phyloP scores from a whole-genome alignment of 164 flowering plant species.

The Santalum album region DNA sequence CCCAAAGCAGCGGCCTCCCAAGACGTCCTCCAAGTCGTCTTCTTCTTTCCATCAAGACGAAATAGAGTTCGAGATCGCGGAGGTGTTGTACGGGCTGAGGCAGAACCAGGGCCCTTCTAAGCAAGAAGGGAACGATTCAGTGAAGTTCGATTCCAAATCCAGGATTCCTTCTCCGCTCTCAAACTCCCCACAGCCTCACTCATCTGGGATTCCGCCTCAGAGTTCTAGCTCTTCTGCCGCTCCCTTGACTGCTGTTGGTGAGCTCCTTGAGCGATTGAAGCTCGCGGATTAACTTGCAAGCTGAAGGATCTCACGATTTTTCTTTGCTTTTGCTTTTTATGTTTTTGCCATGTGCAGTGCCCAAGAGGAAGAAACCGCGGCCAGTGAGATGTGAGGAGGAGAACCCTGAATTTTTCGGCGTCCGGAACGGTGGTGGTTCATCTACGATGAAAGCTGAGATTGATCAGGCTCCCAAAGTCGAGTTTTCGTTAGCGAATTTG shows the following conservation, averaged over 20 bases:
- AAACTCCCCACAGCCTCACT: conserved; percentile 24
- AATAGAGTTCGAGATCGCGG: conserved; percentile 93
- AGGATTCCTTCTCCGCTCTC: conserved; percentile 67
- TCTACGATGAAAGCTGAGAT: conserved; percentile 28
- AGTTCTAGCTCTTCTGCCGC: conserved; percentile 35
- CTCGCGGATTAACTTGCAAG: background rate
- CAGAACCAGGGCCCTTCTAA: conserved; percentile 61
- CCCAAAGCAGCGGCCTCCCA: conserved; percentile 52
- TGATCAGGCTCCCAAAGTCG: conserved; percentile 40
- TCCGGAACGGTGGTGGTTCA: conserved; percentile 23
- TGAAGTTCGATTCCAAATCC: conserved; percentile 41
- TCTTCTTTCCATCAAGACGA: conserved; percentile 65
- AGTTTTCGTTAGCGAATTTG: conserved; percentile 31
- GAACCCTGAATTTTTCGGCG: conserved; percentile 12
- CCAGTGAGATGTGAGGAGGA: conserved; percentile 58
- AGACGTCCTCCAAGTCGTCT: conserved; percentile 39
- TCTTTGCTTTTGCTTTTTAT: background rate
- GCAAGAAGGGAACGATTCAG: conserved; percentile 35
- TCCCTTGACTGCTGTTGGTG: conserved; percentile 46
- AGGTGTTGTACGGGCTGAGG: conserved; percentile 83
- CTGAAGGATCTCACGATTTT: background rate
- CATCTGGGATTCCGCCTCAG: conserved; percentile 21
- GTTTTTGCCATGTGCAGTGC: conserved; percentile 39
- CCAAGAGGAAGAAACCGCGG: conserved; percentile 85
- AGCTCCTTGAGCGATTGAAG: conserved; percentile 10